Conservation (phyloP, 2,329 filamentous ascomycete species). For the Biscogniauxia mediterranea region DNA sequence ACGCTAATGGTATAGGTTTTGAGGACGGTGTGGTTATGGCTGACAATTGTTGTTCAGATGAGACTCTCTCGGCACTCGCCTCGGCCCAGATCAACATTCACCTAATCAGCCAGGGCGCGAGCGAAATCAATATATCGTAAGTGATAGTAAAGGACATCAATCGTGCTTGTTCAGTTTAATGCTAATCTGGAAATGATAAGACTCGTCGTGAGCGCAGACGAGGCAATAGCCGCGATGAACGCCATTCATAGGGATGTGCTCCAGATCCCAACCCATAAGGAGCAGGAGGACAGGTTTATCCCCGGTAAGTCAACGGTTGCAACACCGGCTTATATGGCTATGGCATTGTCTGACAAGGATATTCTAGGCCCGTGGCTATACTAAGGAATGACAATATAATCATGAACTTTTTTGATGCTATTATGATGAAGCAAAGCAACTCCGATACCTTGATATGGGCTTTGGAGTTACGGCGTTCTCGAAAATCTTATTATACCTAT, state of each 20-base stretch:
- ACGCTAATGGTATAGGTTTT: background rate
- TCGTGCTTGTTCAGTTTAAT: no score
- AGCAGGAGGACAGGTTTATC: slow-evolving; percentile 28
- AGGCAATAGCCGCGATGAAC: slow-evolving; percentile 29
- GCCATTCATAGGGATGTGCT: slow-evolving; percentile 32
- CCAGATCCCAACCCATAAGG: slow-evolving; percentile 29
- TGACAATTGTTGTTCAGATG: slow-evolving; percentile 18
- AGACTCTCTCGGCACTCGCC: slow-evolving; percentile 28
- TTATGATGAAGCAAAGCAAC: no score
- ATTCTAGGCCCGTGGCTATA: slow-evolving; percentile 31
- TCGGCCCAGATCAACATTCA: slow-evolving; percentile 29
- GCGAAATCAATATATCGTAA: slow-evolving; percentile 32
- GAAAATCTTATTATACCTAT: no score
- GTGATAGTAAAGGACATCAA: background rate
- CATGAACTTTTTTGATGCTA: no score
- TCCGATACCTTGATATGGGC: no score
- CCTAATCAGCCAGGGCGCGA: slow-evolving; percentile 31
- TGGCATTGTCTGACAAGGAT: background rate
- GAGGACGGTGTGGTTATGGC: background rate
- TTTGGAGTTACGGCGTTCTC: no score
- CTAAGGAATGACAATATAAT: slow-evolving; percentile 14
- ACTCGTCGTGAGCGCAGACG: slow-evolving; percentile 28
- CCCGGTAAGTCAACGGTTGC: slow-evolving; percentile 20
- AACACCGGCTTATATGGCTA: background rate
- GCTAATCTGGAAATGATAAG: background rate